Evolutionary conservation across 768 basidiomycete genomes (phyloP), one percentile per base, ranked within the genome.

Genomic region (Rhodocollybia butyracea): DNA sequence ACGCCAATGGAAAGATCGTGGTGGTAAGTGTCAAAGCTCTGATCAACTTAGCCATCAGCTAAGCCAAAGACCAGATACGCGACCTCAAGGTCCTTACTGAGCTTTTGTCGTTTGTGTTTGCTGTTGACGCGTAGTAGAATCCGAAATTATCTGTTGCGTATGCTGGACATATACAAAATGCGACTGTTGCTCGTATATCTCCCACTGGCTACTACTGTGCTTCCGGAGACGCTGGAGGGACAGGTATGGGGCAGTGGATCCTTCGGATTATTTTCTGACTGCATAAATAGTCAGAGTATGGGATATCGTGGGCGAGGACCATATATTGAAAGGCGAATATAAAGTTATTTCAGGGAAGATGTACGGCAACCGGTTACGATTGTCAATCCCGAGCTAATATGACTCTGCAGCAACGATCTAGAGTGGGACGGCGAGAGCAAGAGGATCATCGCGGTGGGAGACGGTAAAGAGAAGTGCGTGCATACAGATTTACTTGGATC

Each of bases 371-470:
- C 15, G 22, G 15, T 38, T 41, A 42, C 13, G 22, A 26, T 7
- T 42, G 5, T 52, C 40, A 3, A 7, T 19, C 41, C 22, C 2
- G 39, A 45, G 40, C 10, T n/a, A 7, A 40, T 42, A 15, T 47
- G 32, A 46, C 11, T 40, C 10, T 46, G 15, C 60, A 93, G 94
- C 60, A 94, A 94, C 62, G 96, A 98, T 71, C 81, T 98, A 21
- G 88, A 88, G 11, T 98, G 96, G 96, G 96, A 98, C 64, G 90
- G 89, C 1, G 96, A 98, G 69, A 92, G 89, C 65, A 96, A 97
- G 68, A 82, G 96, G n/a, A 89, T 98, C 55, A 89, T 98, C 46
- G 91, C 88, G 6, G 95, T 91, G 12, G 96, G 96, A 51, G 92
- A 96, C 60, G 94, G 94, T 32, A 80, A 85, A 57, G 95, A 94